Evolutionary conservation across 2,329 filamentous ascomycete species (phyloP).

Genomic region (Colletotrichum truncatum): DNA sequence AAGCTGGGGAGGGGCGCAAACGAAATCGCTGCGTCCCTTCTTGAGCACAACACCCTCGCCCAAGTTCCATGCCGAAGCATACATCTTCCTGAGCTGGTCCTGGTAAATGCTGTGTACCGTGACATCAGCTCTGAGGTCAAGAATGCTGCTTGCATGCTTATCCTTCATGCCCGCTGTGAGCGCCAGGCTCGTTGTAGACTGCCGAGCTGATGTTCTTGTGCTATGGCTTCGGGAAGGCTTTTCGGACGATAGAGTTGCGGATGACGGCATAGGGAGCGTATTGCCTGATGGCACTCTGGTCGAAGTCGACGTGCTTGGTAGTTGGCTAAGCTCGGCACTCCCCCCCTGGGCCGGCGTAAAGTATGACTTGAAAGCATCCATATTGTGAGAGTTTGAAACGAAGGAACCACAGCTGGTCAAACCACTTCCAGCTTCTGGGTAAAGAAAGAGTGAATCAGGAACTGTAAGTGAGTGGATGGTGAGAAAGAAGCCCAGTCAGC

Average conservation of each 20-base stretch:
- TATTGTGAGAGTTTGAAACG: slow-evolving; percentile 16
- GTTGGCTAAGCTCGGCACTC: neutral
- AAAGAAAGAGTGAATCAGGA: slow-evolving; percentile 2
- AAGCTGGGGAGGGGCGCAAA: slow-evolving; percentile 43
- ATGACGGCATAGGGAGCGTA: neutral
- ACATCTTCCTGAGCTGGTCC: slow-evolving; percentile 30
- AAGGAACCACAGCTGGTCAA: slow-evolving; percentile 20
- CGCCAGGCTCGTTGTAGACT: slow-evolving; percentile 29
- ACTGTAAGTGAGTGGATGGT: slow-evolving; percentile 5
- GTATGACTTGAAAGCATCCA: slow-evolving; percentile 32
- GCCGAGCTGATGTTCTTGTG: slow-evolving; percentile 20
- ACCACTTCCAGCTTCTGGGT: slow-evolving; percentile 18
- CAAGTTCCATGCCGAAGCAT: slow-evolving; percentile 32
- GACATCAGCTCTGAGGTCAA: slow-evolving; percentile 29
- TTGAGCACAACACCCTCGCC: slow-evolving; percentile 67
- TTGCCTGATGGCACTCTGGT: neutral
- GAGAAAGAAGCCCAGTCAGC: neutral
- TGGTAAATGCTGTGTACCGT: slow-evolving; percentile 30
- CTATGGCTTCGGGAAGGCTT: slow-evolving; percentile 20
- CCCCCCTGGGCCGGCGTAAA: slow-evolving; percentile 22
- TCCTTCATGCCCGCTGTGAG: slow-evolving; percentile 29
- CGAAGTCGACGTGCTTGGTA: neutral
- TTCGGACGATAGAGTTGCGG: slow-evolving; percentile 3
- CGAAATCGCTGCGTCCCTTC: slow-evolving; percentile 58
- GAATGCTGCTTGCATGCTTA: slow-evolving; percentile 28